These are phyloP conservation scores for Allium cepa DNA, from an alignment of 106 monocot genomes.

Conservation along the genomic window DNA sequence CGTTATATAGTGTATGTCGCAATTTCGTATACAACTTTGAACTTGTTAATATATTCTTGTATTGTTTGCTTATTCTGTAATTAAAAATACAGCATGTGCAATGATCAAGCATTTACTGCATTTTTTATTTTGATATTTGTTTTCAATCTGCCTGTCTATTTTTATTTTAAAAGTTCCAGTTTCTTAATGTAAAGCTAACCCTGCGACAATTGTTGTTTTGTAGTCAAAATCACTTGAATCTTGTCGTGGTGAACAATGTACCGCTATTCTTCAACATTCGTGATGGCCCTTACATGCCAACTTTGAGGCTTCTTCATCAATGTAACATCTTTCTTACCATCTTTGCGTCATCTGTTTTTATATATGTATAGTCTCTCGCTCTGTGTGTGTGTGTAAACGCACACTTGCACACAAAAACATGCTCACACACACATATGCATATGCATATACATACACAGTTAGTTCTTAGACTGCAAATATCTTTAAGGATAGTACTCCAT, in stretches of 20 bases:
- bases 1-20: background rate
- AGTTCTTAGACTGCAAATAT: no score
- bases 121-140: no score
- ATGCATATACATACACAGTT: no score
- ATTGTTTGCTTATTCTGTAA: background rate
- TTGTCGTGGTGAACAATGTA: conserved; percentile 94
- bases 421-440: no score
- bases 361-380: background rate
- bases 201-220: conserved; percentile 7
- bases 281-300: conserved; percentile 99
- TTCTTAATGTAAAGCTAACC: background rate
- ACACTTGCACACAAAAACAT: no score
- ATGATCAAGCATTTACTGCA: no score
- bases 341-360: background rate
- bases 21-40: background rate
- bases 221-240: conserved; percentile 98
- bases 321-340: conserved; percentile 35
- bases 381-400: background rate
- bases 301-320: conserved; percentile 95
- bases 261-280: conserved; percentile 96
- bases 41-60: background rate
- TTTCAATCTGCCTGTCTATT: background rate
- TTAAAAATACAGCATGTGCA: no score
- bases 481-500: no score
- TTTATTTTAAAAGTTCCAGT: background rate